A percentile compares a stretch with the other conserved stretches of the same genome.
Evolutionary conservation across 805 yeast species (phyloP).

Genomic region (Yamadazyma laniorum): DNA sequence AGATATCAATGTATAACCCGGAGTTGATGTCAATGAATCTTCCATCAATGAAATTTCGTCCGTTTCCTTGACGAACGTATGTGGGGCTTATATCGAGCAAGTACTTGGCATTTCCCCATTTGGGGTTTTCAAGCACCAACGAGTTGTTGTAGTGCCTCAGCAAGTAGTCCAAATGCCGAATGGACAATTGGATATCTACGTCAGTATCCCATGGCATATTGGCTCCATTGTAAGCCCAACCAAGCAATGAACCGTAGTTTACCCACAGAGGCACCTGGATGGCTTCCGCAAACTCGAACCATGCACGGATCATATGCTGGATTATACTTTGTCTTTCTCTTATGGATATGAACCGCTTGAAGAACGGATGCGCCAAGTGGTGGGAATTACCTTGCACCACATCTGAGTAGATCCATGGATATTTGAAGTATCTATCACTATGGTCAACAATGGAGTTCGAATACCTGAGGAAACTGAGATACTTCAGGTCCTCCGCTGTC

Average conservation of each 20-base stretch:
- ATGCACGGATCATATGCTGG: conserved; percentile 35
- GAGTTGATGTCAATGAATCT: conserved; percentile 35
- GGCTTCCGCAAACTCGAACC: conserved; percentile 38
- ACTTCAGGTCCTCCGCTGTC: conserved; percentile 18
- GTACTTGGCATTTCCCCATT: conserved; percentile 29
- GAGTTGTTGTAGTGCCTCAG: conserved; percentile 25
- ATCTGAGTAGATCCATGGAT: conserved; percentile 40
- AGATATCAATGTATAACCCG: conserved; percentile 46
- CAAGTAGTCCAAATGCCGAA: conserved; percentile 21
- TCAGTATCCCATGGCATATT: conserved; percentile 35
- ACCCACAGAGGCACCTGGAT: conserved; percentile 28
- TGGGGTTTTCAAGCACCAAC: conserved; percentile 27
- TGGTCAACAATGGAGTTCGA: conserved; percentile 22
- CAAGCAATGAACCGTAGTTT: conserved; percentile 28
- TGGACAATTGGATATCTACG: conserved; percentile 29
- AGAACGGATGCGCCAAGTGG: conserved; percentile 36
- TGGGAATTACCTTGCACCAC: conserved; percentile 32
- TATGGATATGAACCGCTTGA: conserved; percentile 33
- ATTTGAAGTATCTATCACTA: conserved; percentile 35
- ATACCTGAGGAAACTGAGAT: conserved; percentile 29
- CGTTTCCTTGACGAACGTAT: conserved; percentile 39
- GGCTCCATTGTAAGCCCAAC: conserved; percentile 32
- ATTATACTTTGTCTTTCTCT: conserved; percentile 37
- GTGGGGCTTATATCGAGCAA: conserved; percentile 26
- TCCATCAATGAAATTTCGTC: conserved; percentile 38